phyloP scores from a whole-genome alignment of 2,329 filamentous ascomycete genomes.

The Ploettnerulaceae sp. region DNA sequence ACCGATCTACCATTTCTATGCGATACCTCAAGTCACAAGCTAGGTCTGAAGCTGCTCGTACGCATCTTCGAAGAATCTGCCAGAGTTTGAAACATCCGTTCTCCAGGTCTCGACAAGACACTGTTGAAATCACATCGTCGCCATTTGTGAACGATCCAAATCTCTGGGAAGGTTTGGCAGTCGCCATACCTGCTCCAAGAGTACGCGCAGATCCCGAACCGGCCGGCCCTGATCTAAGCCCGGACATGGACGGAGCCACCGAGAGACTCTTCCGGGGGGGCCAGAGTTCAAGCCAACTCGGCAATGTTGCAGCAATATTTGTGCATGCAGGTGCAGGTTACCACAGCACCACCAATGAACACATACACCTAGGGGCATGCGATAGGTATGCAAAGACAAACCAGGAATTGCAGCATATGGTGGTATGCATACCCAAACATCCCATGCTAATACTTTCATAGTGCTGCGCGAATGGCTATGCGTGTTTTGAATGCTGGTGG shows the following conservation, averaged over 20 bases:
- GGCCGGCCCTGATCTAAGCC: background rate
- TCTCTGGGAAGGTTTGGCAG: constrained; percentile 9
- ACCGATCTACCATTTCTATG: background rate
- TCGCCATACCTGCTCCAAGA: background rate
- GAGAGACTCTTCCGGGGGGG: constrained; percentile 25
- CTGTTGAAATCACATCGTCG: constrained; percentile 14
- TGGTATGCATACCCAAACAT: background rate
- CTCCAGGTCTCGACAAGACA: constrained; percentile 12
- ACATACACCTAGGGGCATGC: constrained; percentile 78
- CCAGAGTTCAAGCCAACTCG: constrained; percentile 13
- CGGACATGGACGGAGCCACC: constrained; percentile 29
- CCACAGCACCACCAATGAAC: constrained; percentile 83
- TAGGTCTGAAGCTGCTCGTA: constrained; percentile 16
- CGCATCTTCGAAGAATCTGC: constrained; percentile 21
- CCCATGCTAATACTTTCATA: constrained; percentile 35
- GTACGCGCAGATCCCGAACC: background rate
- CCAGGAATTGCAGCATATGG: background rate
- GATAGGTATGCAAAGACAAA: constrained; percentile 62
- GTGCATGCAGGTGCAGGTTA: constrained; percentile 94
- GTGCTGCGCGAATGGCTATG: constrained; percentile 83
- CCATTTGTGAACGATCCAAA: constrained; percentile 13
- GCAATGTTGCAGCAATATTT: constrained; percentile 68
- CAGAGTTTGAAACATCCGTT: constrained; percentile 18
- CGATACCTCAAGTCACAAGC: background rate
- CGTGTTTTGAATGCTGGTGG: constrained; percentile 71